Evolutionary conservation across 2,329 filamentous ascomycete genomes (phyloP).

Genomic region (Amesomyces nigricolor): DNA sequence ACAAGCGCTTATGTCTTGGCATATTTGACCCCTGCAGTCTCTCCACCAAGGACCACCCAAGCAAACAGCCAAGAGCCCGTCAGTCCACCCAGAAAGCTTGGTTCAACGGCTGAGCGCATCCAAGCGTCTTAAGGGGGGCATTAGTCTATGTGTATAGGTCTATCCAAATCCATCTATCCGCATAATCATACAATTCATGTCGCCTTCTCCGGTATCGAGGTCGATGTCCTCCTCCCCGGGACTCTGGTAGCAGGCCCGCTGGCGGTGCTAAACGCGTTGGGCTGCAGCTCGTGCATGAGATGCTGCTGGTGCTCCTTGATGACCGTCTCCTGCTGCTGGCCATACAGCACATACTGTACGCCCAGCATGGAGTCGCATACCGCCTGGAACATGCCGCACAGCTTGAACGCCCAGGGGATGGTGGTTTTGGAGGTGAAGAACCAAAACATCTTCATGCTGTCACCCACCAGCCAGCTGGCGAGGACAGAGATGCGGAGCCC

Average conservation of each 20-base stretch:
- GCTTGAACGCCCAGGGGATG: conserved; percentile 74
- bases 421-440: conserved; percentile 67
- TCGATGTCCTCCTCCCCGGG: conserved; percentile 19
- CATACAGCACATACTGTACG: conserved; percentile 67
- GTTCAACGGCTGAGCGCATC: not conserved
- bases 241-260: conserved; percentile 9
- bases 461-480: conserved; percentile 71
- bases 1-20: conserved; percentile 26
- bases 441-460: conserved; percentile 83
- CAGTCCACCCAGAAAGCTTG: conserved; percentile 14
- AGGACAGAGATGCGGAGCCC: conserved; percentile 74
- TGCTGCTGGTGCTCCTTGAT: conserved; percentile 30
- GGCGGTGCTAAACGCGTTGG: conserved; percentile 16
- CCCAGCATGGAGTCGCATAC: conserved; percentile 69
- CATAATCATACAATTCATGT: conserved; percentile 17
- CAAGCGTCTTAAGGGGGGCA: not conserved
- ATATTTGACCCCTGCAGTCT: not conserved
- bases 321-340: conserved; percentile 39
- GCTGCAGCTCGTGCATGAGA: conserved; percentile 14
- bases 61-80: not conserved
- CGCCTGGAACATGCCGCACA: conserved; percentile 77
- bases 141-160: conserved; percentile 14
- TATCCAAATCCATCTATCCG: not conserved
- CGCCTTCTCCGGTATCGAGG: conserved; percentile 20
- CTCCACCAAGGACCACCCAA: not conserved